Conservation (phyloP, 2,329 filamentous ascomycete genomes). For the Dothistroma septosporum region DNA sequence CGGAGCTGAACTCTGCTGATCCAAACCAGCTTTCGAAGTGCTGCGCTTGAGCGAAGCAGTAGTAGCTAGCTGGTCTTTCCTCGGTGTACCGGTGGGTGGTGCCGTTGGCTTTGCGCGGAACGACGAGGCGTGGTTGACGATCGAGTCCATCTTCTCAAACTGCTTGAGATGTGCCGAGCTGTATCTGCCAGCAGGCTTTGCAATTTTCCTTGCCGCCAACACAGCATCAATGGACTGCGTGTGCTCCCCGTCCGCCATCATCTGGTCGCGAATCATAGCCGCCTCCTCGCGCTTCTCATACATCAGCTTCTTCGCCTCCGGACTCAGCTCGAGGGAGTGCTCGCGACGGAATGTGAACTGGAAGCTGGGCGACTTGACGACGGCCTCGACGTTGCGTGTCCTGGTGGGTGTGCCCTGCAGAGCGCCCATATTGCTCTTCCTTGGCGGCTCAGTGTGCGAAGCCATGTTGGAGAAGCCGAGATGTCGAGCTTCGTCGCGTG, state of each 20-base stretch:
- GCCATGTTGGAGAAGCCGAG: constrained; percentile 78
- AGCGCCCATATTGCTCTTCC: constrained; percentile 40
- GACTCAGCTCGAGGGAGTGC: constrained; percentile 56
- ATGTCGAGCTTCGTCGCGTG: constrained; percentile 73
- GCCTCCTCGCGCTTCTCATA: constrained; percentile 68
- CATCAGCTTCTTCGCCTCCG: constrained; percentile 58
- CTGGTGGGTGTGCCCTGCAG: constrained; percentile 59
- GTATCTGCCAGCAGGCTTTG: constrained; percentile 75
- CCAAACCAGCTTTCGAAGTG: constrained; percentile 59
- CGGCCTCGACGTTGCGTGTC: constrained; percentile 32
- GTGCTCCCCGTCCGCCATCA: constrained; percentile 59
- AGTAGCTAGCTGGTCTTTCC: constrained; percentile 26
- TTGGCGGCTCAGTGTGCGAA: constrained; percentile 48
- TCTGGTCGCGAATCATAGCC: constrained; percentile 63
- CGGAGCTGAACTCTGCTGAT: constrained; percentile 32
- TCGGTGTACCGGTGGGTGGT: constrained; percentile 4
- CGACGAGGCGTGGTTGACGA: constrained; percentile 76
- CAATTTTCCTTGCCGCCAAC: constrained; percentile 62
- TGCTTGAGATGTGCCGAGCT: constrained; percentile 79
- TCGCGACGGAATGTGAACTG: constrained; percentile 59
- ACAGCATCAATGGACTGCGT: constrained; percentile 39
- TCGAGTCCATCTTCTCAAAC: constrained; percentile 98
- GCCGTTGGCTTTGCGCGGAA: constrained; percentile 51
- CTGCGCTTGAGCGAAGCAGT: constrained; percentile 50
- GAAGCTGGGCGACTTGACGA: constrained; percentile 56